Evolutionary conservation across 495 filamentous ascomycete species (phyloP), one percentile per base, ranked within the genome.

Genomic region (Trichoderma orchidacearum): DNA sequence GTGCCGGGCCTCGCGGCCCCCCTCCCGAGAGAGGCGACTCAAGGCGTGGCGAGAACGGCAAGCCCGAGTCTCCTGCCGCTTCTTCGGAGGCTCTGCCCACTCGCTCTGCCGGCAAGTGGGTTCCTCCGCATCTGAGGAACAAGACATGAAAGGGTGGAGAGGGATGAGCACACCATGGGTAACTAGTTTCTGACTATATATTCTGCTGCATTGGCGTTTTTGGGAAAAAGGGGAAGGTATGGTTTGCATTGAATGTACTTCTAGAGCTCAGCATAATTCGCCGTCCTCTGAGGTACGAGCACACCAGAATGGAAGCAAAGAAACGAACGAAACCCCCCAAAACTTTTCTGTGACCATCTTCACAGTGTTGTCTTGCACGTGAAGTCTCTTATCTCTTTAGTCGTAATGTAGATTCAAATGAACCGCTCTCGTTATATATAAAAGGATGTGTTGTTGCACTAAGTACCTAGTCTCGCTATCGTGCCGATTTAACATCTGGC

Each of bases 21-120:
- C 62, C 65, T 55, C 63, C 67, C 52, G 51, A 68, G 50, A 60
- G 69, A 9, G 59, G 28, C 1, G 64, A 57, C 28, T 69, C 68
- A 4, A 65, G 64, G 17, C 60, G 68, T n/a, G 67, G 58, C 23
- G 65, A 66, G 60, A 60, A 36, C 30, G 58, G 41, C 17, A 59
- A 60, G 41, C 54, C 59, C 23, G 58, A 59, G 13, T 62, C 62
- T n/a, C 58, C 63, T 6, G 63, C 68, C 12, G 61, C 68, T 25
- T 59, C 69, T 36, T 53, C 65, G 30, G 73, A 73, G 64, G 38
- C 69, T 11, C 60, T 74, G 63, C 60, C 74, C 18, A 71, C 70
- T 29, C 71, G 74, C 15, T 67, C 59, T 9, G 60, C 72, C 17
- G 74, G 73, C 54, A 76, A 76, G 59, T 77, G 64, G 55, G 73